Evolutionary conservation across 768 basidiomycete species (phyloP).

Genomic region (Podaxis mareebaensis): DNA sequence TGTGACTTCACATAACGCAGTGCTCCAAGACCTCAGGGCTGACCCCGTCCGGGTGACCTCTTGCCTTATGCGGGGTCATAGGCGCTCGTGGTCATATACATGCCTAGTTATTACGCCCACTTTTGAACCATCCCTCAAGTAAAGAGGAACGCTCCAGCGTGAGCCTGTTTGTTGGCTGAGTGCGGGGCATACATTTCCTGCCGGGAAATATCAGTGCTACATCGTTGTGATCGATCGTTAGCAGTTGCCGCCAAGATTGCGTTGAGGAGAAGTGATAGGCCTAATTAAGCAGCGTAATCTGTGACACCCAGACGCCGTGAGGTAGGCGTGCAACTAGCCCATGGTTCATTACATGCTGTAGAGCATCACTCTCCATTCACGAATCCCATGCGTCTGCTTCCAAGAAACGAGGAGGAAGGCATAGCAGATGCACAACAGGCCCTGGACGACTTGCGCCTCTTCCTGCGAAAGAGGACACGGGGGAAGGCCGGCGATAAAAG

Average conservation of each 20-base stretch:
- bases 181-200: too few relatives aligned
- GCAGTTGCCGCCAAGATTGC: too few relatives aligned
- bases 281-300: neutral
- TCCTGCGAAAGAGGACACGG: neutral
- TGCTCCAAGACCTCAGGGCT: too few relatives aligned
- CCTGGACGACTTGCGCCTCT: constrained; percentile 4
- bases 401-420: constrained; percentile 1
- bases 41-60: too few relatives aligned
- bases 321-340: neutral
- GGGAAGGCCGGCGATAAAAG: neutral
- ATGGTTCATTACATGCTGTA: constrained; percentile 3
- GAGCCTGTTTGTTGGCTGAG: too few relatives aligned
- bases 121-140: too few relatives aligned
- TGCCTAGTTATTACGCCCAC: too few relatives aligned
- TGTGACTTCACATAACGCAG: too few relatives aligned
- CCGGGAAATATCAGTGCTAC: neutral
- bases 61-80: too few relatives aligned
- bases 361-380: neutral
- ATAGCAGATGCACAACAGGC: constrained; percentile 5
- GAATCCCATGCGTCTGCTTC: neutral
- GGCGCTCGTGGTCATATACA: too few relatives aligned
- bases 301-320: neutral
- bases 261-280: neutral
- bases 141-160: too few relatives aligned
- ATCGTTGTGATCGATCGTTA: neutral